Base-by-base conservation (phyloP, 2,329 filamentous ascomycete species). In the Chaetomium sp. region DNA sequence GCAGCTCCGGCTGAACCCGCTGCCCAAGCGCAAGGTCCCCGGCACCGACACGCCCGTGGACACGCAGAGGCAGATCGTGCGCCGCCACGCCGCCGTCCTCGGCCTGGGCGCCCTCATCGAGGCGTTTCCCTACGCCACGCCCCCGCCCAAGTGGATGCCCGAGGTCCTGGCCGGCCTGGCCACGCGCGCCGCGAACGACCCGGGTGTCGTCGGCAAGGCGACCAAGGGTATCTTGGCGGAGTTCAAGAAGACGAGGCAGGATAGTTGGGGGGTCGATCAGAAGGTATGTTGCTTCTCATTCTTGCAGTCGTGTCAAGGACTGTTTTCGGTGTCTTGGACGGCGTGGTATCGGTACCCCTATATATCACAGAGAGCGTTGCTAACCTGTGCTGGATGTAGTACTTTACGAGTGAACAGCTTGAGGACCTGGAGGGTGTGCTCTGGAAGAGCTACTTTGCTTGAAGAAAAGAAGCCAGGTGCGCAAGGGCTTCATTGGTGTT, bases 391-490 rank as follows among this genome's bases (percentile, higher is more conserved):
- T 64, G 59, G 4, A 57, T 58, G 66, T 68, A 90, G 86, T 86
- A 92, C 66, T 99, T 99, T 75, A 93, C 93, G 29, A 81, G 90
- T 33, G 95, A 98, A 72, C 94, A 99, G 74, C 82, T 99, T 12
- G 95, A 98, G 77, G 94, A 98, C 74, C 78, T 99, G 65, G 93
- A 97, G 73, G 95, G 95, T 60, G 96, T 99, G 56, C 81, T 99
- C 60, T 99, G 95, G 95, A 99, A 99, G 88, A 98, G 94, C 77
- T 99, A 99, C 76, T 99, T 99, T 81, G 96, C 93, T 49, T 97
- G 81, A 76, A 7, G 10, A 29, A n/a, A 19, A 13, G 16, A 31
- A 29, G 3, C 13, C 8, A 29, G n/a, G 25, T 4, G 25, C 6
- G 25, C 13, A 10, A 7, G 6, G 27, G 25, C 16, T 29, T 53